phyloP scores from a whole-genome alignment of 2,329 filamentous ascomycete genomes.

The Aspergillus sp. region DNA sequence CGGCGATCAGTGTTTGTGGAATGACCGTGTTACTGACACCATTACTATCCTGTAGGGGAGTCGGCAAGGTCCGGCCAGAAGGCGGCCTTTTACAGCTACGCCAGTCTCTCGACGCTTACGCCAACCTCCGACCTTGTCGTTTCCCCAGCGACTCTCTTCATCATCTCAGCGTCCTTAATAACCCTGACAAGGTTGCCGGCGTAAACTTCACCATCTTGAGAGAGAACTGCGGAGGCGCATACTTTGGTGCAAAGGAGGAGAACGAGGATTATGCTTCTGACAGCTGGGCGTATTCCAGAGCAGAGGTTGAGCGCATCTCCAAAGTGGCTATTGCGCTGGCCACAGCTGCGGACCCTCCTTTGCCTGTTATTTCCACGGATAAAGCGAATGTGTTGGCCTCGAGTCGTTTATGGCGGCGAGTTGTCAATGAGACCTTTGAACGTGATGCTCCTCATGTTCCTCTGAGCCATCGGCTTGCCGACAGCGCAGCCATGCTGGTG shows the following conservation, averaged over 20 bases:
- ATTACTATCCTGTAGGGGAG: not conserved
- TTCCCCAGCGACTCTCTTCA: not conserved
- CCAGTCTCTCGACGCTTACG: not conserved
- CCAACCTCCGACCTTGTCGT: not conserved
- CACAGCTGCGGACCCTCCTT: too few relatives aligned
- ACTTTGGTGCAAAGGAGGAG: not conserved
- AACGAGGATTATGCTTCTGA: too few relatives aligned
- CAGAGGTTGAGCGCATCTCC: too few relatives aligned
- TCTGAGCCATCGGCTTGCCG: not conserved
- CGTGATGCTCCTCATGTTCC: not conserved
- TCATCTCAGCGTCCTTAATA: not conserved
- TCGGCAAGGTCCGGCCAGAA: not conserved
- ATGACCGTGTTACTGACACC: too few relatives aligned
- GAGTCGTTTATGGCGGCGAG: not conserved
- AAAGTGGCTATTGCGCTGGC: too few relatives aligned
- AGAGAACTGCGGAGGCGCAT: not conserved
- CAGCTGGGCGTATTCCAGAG: too few relatives aligned
- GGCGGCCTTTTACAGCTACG: not conserved
- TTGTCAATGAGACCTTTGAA: not conserved
- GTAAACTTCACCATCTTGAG: not conserved
- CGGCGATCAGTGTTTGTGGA: too few relatives aligned
- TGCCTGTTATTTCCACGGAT: too few relatives aligned
- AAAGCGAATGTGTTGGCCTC: too few relatives aligned
- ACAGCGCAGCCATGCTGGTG: not conserved
- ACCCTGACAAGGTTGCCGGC: not conserved